A percentile compares a stretch with the other conserved stretches of the same genome.
Conservation (phyloP, 805 yeast species). For the Spathaspora boniae region DNA sequence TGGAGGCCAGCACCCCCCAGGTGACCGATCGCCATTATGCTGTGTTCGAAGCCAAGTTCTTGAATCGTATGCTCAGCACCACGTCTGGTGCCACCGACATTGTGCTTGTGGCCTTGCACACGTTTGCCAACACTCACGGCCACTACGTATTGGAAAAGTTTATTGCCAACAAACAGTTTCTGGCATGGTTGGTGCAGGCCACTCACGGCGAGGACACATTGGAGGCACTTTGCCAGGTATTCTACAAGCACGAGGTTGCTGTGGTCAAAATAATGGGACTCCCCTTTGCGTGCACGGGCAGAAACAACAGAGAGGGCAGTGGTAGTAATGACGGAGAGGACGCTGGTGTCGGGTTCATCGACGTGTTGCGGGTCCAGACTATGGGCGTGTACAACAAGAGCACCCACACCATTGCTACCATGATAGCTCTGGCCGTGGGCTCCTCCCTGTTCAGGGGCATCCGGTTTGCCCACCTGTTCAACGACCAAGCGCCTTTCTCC, state of each 20-base stretch:
- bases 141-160: conserved; percentile 1
- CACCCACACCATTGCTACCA: conserved; percentile 1
- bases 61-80: conserved; percentile 4
- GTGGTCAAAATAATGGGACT: conserved; percentile 2
- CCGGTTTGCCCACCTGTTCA: conserved; percentile 6
- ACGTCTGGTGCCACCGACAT: conserved; percentile 4
- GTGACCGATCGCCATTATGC: conserved; percentile 3
- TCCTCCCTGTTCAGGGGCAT: no score
- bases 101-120: conserved; percentile 9
- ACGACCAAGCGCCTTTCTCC: background rate
- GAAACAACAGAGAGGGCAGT: no score
- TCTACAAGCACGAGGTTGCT: background rate
- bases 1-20: conserved; percentile 6
- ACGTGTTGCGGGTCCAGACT: conserved; percentile 13
- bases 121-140: conserved; percentile 2
- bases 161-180: conserved; percentile 5
- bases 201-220: conserved; percentile 4
- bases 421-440: no score
- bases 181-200: conserved; percentile 1
- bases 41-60: conserved; percentile 4
- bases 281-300: background rate
- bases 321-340: no score
- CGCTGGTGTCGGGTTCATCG: no score
- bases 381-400: conserved; percentile 12
- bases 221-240: conserved; percentile 2